Evolutionary conservation across 2,329 filamentous ascomycete genomes (phyloP).

Genomic region (Exophiala phaeomuriformis): DNA sequence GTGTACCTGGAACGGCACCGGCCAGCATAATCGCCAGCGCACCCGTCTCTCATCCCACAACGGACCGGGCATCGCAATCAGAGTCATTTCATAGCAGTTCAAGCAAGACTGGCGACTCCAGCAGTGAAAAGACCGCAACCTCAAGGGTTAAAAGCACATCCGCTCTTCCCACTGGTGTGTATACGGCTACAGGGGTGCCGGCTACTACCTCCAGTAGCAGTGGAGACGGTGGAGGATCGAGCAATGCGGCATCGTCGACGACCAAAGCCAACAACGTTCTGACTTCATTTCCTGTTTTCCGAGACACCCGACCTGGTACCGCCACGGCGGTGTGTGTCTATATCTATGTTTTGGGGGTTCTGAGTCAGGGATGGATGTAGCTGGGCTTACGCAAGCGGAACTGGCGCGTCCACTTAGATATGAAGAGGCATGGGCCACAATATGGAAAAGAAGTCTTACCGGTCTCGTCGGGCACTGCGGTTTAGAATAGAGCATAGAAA

Average conservation of each 20-base stretch:
- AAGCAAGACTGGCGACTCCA: not conserved
- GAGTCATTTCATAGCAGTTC: not conserved
- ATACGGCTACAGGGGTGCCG: constrained; percentile 30
- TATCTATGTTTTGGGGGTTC: constrained; percentile 1
- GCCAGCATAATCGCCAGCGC: constrained; percentile 22
- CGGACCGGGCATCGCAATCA: not conserved
- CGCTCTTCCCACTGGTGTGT: constrained; percentile 29
- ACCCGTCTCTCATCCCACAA: constrained; percentile 1
- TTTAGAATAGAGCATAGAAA: no score
- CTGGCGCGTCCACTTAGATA: not conserved
- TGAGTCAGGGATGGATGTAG: constrained; percentile 1
- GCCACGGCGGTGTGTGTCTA: constrained; percentile 9
- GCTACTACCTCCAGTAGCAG: constrained; percentile 8
- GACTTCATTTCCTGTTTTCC: constrained; percentile 3
- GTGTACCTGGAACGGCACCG: constrained; percentile 28
- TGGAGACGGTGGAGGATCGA: constrained; percentile 1
- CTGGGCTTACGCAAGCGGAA: not conserved
- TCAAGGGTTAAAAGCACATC: not conserved
- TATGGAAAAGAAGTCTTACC: no score
- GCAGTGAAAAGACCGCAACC: not conserved
- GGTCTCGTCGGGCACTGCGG: no score
- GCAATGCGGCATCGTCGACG: constrained; percentile 10
- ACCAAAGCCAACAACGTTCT: constrained; percentile 4
- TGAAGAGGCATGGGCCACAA: no score
- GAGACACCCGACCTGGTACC: constrained; percentile 8